Conservation (phyloP, 805 yeast genomes). For the Lachancea thermotolerans region DNA sequence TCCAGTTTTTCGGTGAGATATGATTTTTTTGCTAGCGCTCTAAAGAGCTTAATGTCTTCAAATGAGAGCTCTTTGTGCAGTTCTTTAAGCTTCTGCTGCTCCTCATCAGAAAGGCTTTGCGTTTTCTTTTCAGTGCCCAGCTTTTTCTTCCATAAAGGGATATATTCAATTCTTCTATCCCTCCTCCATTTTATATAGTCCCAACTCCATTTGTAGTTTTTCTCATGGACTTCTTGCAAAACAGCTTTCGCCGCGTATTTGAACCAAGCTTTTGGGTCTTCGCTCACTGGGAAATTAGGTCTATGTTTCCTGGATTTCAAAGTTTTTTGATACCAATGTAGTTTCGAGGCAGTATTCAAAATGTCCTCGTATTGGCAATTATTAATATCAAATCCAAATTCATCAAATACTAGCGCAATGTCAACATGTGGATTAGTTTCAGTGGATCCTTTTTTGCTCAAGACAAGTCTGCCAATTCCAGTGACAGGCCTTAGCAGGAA, state of each 20-base stretch:
- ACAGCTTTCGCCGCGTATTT: slow-evolving; percentile 73
- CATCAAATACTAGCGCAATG: slow-evolving; percentile 75
- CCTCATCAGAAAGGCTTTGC: slow-evolving; percentile 30
- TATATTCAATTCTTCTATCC: slow-evolving; percentile 63
- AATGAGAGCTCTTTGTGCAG: slow-evolving; percentile 57
- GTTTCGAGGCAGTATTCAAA: slow-evolving; percentile 71
- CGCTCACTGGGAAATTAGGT: slow-evolving; percentile 46
- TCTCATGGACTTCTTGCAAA: slow-evolving; percentile 71
- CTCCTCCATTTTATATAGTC: slow-evolving; percentile 63
- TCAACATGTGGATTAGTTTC: slow-evolving; percentile 61
- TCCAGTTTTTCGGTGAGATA: slow-evolving; percentile 47
- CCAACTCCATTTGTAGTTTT: slow-evolving; percentile 84
- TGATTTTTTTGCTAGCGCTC: slow-evolving; percentile 70
- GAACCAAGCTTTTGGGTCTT: slow-evolving; percentile 78
- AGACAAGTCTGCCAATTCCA: slow-evolving; percentile 75
- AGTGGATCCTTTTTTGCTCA: slow-evolving; percentile 74
- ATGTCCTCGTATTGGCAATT: slow-evolving; percentile 79
- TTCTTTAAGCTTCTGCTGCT: slow-evolving; percentile 36
- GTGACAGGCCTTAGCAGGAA: slow-evolving; percentile 79
- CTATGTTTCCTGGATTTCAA: slow-evolving; percentile 64
- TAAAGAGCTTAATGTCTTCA: slow-evolving; percentile 79
- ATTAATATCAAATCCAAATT: slow-evolving; percentile 80
- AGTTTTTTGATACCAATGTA: slow-evolving; percentile 72
- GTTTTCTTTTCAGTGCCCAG: slow-evolving; percentile 33
- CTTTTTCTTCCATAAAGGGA: slow-evolving; percentile 58